These are phyloP conservation scores for Pseudoscleropodium purum DNA, from an alignment of 225 moss, liverwort and hornwort genomes.

Conservation along the genomic window DNA sequence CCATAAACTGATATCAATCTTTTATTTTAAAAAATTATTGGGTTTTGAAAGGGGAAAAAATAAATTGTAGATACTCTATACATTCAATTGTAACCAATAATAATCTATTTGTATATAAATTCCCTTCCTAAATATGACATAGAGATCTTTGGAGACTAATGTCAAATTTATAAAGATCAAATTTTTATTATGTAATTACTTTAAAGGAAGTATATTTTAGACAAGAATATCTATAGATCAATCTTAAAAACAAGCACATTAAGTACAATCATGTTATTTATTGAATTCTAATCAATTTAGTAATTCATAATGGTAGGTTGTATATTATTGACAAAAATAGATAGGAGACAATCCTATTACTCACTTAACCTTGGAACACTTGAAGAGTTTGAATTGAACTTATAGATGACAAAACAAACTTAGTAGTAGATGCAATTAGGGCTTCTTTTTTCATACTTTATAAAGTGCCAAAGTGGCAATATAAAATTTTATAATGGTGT, in stretches of 20 bases:
- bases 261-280: rapidly evolving
- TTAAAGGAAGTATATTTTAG: not conserved
- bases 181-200: not conserved
- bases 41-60: not conserved
- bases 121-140: not conserved
- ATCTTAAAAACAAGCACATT: not conserved
- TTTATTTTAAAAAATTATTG: too few species aligned
- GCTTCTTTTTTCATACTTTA: too few species aligned
- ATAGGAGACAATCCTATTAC: rapidly evolving
- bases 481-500: too few species aligned
- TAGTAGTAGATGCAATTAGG: too few species aligned
- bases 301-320: not conserved
- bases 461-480: too few species aligned
- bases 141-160: not conserved
- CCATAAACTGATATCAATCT: not conserved
- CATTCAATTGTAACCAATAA: not conserved
- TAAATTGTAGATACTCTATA: not conserved
- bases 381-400: rapidly evolving
- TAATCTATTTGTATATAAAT: not conserved
- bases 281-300: not conserved
- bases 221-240: rapidly evolving
- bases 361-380: rapidly evolving
- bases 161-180: too few species aligned
- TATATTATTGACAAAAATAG: not conserved
- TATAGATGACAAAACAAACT: not conserved